Base-by-base conservation (phyloP, 2,329 filamentous ascomycete species). In the Penicillium hordei region DNA sequence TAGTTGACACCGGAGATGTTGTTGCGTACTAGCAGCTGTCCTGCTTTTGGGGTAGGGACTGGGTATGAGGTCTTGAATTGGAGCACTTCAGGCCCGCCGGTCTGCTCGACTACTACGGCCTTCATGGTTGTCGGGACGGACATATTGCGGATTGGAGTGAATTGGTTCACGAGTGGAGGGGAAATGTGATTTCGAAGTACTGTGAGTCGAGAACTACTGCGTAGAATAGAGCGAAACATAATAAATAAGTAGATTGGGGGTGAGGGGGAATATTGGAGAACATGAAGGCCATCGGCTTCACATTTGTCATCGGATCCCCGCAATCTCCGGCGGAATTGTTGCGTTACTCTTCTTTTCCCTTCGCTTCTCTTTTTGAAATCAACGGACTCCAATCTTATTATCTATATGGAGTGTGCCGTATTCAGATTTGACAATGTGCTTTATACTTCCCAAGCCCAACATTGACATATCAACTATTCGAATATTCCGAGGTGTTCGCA, bases 1-100 rank as follows among this genome's bases (percentile, higher is more conserved):
- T 84, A 96, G 77, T 96, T 96, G 60, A 96, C 80, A 59, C 92
- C 93, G 48, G 89, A 82, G 71, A 84, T 89, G 62, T 88, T 85
- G 75, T 96, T 96, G 76, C 88, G 89, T 58, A 96, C 84, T 4
- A 96, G 83, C 23, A 96, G 76, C 65, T 96, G 82, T 58, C 86
- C 87, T n/a, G 87, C 84, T 36, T 84, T 79, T 2, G 83, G 84
- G 49, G 81, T 77, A 0, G 91, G 90, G 1, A 96, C 84, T 6
- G 89, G 86, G 4, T 91, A 73, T 69, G 91, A 85, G 19, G 85
- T 85, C 68, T 83, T 88, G 75, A 88, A 86, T 68, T 91, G 79
- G 21, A 93, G 78, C 23, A 91, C 89, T 44, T 91, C 89, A 1
- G 83, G 80, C 9, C 87, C 89, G 59, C 90, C 90, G 21, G 81